A percentile compares a stretch with the other conserved stretches of the same genome.
Evolutionary conservation across 345 rosid species (phyloP).

Genomic region (Gossypium australe): DNA sequence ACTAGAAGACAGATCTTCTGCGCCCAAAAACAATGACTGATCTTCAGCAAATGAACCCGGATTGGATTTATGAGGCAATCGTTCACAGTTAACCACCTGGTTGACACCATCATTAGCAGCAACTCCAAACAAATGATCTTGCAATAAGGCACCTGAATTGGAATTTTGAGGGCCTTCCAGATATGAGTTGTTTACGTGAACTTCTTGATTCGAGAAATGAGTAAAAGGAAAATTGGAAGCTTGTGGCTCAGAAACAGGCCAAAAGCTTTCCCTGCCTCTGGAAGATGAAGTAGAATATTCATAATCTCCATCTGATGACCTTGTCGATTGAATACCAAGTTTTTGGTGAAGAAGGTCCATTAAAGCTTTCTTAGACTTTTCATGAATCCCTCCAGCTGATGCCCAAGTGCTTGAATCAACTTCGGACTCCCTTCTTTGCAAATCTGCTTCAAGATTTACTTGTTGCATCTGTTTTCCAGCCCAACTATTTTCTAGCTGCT

Average conservation of each 20-base stretch:
- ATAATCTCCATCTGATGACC: constrained; percentile 19
- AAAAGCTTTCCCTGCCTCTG: background rate
- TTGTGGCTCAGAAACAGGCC: constrained; percentile 20
- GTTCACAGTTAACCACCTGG: constrained; percentile 21
- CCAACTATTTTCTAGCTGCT: constrained; percentile 24
- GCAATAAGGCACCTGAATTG: constrained; percentile 13
- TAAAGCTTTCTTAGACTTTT: constrained; percentile 29
- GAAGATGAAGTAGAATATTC: constrained; percentile 17
- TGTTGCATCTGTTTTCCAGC: constrained; percentile 27
- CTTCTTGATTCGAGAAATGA: constrained; percentile 29
- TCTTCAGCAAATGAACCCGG: constrained; percentile 28
- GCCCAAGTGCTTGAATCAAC: constrained; percentile 22
- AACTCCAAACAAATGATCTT: constrained; percentile 8
- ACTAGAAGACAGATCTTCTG: constrained; percentile 17
- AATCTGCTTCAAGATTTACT: constrained; percentile 18
- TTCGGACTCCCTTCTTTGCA: constrained; percentile 23
- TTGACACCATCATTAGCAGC: background rate
- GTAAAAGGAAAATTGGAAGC: constrained; percentile 20
- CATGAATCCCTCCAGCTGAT: constrained; percentile 22
- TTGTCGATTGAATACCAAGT: constrained; percentile 27
- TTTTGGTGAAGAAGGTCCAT: constrained; percentile 31
- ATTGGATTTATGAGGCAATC: constrained; percentile 19
- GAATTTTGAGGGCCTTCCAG: constrained; percentile 19
- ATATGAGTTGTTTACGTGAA: constrained; percentile 18
- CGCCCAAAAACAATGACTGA: constrained; percentile 27